Percentiles rank a stretch among this genome's conserved stretches.
Conservation (phyloP, 2,329 filamentous ascomycete genomes). For the Simplicillium aogashimaense region DNA sequence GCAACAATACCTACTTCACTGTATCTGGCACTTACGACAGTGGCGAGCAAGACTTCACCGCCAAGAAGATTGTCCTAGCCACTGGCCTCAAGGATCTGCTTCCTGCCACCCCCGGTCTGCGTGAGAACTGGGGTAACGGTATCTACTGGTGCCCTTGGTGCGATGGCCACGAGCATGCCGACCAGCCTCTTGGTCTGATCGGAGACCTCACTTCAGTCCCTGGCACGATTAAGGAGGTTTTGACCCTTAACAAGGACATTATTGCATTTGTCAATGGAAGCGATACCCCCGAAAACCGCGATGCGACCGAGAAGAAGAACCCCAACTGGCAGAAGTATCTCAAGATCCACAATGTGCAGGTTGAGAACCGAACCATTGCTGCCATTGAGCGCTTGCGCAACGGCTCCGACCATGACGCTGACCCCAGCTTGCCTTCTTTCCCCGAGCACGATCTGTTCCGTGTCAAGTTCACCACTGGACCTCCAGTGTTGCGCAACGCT, state of each 20-base stretch:
- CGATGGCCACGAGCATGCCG: conserved; percentile 51
- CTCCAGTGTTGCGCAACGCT: conserved; percentile 33
- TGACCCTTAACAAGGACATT: conserved; percentile 44
- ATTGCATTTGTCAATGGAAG: conserved; percentile 52
- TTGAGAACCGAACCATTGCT: conserved; percentile 47
- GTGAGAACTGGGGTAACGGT: conserved; percentile 46
- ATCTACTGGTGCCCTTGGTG: conserved; percentile 59
- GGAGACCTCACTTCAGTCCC: conserved; percentile 43
- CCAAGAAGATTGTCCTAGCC: conserved; percentile 46
- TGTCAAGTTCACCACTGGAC: conserved; percentile 39
- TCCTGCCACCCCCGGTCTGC: conserved; percentile 42
- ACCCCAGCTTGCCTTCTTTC: conserved; percentile 30
- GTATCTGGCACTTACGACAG: conserved; percentile 10
- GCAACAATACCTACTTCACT: conserved; percentile 24
- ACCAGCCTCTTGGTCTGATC: conserved; percentile 46
- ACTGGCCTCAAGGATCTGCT: conserved; percentile 47
- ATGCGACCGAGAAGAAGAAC: conserved; percentile 24
- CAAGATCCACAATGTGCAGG: conserved; percentile 33
- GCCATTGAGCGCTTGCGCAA: conserved; percentile 34
- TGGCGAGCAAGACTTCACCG: conserved; percentile 22
- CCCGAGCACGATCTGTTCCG: conserved; percentile 45
- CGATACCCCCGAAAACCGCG: conserved; percentile 32
- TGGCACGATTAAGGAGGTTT: conserved; percentile 49
- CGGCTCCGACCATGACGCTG: conserved; percentile 22
- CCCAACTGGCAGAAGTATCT: conserved; percentile 41